phyloP scores from a whole-genome alignment of 345 rosid species.

The Citrus mangshanensis region DNA sequence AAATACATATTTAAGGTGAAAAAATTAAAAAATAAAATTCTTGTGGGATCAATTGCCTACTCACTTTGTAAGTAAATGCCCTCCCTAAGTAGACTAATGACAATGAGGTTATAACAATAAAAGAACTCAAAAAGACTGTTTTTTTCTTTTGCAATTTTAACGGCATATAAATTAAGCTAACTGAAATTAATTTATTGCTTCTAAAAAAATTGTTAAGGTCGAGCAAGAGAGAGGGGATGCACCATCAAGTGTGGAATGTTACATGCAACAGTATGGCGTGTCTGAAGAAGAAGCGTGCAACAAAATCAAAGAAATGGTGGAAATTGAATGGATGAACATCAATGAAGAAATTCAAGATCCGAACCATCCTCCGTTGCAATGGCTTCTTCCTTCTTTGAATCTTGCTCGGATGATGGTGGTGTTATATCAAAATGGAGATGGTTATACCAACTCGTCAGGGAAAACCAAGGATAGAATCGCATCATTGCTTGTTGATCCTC shows the following conservation, averaged over 20 bases:
- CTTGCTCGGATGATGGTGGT: slow-evolving; percentile 4
- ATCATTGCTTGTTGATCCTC: background rate
- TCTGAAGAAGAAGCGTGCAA: slow-evolving; percentile 5
- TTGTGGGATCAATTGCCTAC: too few species aligned
- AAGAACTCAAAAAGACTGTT: too few species aligned
- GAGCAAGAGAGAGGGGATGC: slow-evolving; percentile 5
- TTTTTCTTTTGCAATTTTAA: too few species aligned
- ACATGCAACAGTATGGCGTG: background rate
- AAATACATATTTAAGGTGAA: too few species aligned
- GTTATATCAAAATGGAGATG: background rate
- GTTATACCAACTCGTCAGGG: background rate
- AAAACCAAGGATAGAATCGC: background rate
- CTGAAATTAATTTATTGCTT: background rate
- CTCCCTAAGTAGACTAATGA: too few species aligned
- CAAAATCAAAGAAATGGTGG: slow-evolving; percentile 2
- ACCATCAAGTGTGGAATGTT: slow-evolving; percentile 5
- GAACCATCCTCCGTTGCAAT: background rate
- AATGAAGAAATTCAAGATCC: slow-evolving; percentile 7
- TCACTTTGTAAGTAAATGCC: too few species aligned
- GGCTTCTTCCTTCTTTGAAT: background rate
- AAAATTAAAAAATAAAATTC: too few species aligned
- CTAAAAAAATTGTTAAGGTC: background rate
- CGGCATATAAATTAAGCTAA: too few species aligned
- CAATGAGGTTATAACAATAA: too few species aligned
- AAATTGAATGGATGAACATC: background rate